Conservation (phyloP, 2,329 filamentous ascomycete species). For the Claviceps citrina region DNA sequence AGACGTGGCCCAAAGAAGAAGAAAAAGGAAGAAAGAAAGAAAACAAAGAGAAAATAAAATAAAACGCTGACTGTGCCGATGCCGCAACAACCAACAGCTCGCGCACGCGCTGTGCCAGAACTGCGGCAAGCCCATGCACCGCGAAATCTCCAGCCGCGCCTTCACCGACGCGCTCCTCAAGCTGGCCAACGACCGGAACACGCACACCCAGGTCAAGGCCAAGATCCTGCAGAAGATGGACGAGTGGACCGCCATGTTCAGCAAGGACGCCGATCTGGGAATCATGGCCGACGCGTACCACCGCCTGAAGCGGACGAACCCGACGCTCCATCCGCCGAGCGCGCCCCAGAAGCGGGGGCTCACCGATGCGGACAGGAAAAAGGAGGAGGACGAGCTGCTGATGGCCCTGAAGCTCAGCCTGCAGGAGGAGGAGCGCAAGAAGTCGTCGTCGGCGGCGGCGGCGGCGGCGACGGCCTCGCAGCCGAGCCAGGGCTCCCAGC, state of each 20-base stretch:
- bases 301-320: constrained; percentile 71
- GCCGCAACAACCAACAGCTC: constrained; percentile 38
- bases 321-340: constrained; percentile 76
- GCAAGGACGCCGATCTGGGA: constrained; percentile 73
- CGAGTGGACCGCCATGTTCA: constrained; percentile 92
- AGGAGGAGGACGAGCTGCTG: constrained; percentile 93
- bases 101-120: constrained; percentile 87
- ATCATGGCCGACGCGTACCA: constrained; percentile 95
- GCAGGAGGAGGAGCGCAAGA: constrained; percentile 63
- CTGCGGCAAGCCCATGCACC: constrained; percentile 73
- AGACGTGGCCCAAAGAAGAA: neutral
- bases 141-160: constrained; percentile 76
- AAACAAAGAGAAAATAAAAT: neutral
- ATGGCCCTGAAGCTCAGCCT: constrained; percentile 88
- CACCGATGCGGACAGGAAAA: constrained; percentile 75
- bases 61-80: neutral
- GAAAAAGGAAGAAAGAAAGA: neutral
- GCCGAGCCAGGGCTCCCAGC: constrained; percentile 17
- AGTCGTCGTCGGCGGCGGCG: too few species aligned
- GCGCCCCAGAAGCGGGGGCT: constrained; percentile 88
- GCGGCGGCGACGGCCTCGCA: too few species aligned
- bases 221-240: constrained; percentile 96
- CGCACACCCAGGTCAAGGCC: constrained; percentile 87
- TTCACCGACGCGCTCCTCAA: constrained; percentile 89
- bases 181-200: constrained; percentile 86